Evolutionary conservation across 1,284 basidiomycete genomes (phyloP).

Genomic region (Coniferiporia weirii): DNA sequence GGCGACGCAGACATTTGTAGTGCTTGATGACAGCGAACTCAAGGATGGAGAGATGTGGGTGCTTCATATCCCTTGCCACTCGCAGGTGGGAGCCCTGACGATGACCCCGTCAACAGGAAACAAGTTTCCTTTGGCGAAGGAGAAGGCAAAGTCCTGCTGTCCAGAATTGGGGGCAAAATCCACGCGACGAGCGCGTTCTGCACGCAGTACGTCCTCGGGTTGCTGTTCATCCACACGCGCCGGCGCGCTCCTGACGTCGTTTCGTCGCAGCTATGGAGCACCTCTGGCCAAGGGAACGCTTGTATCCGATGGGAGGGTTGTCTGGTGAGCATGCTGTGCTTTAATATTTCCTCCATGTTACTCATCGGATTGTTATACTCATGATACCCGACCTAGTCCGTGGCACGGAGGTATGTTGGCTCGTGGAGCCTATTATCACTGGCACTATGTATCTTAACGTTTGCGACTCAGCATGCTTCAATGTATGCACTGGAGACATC

Average conservation of each 20-base stretch:
- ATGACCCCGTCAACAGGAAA: constrained; percentile 45
- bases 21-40: constrained; percentile 61
- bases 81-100: neutral
- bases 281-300: constrained; percentile 82
- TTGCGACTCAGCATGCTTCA: constrained; percentile 75
- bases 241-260: neutral
- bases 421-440: neutral
- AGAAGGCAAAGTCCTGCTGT: constrained; percentile 72
- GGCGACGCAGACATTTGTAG: constrained; percentile 54
- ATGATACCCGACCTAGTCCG: constrained; percentile 42
- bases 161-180: constrained; percentile 68
- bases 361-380: neutral
- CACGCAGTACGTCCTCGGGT: constrained; percentile 60
- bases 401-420: constrained; percentile 77
- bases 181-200: constrained; percentile 84
- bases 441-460: neutral
- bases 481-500: constrained; percentile 74
- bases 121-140: constrained; percentile 70
- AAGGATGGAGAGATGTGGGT: constrained; percentile 74
- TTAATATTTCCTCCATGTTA: too few species aligned
- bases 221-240: neutral
- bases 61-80: neutral
- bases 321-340: constrained; percentile 48
- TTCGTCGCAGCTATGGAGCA: constrained; percentile 42
- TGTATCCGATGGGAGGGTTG: constrained; percentile 72